Base-by-base conservation (phyloP, 78 protist genomes). In the Dictyostelium capitatum region DNA sequence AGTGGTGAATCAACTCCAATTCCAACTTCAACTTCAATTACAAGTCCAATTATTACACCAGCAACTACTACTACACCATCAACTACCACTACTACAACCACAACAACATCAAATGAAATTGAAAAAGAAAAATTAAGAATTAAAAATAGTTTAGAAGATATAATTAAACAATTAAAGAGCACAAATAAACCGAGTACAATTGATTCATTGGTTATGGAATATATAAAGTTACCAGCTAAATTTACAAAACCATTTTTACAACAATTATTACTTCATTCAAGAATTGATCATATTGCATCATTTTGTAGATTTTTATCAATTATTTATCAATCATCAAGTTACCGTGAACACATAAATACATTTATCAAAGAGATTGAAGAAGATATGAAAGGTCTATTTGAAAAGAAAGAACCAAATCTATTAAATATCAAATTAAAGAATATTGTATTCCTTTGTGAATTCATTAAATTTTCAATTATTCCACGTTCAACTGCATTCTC, bases 371-470 rank as follows among this genome's bases (percentile, higher is more conserved):
- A 75, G 41, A 64, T 87, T 43, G 93, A 87, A 51, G 93, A 87
- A 17, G 93, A 87, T 47, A n/a, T 77, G 43, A 87, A 80, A 51
- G 62, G 59, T 46, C n/a, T 87, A 17, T 57, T 87, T 59, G 84
- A 74, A 64, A 87, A 77, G 74, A 87, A 87, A 37, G 93, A 87
- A n/a, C 79, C 62, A 62, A 50, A 41, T 47, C 79, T 75, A n/a
- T 47, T 87, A 10, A 64, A 19, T n/a, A 48, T 77, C 6, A 74
- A 77, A 43, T n/a, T 87, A 19, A 87, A 78, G 59, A 64, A 95
- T 62, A 77, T 82, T 0, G n/a, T 59, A 48, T 87, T 54, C 59
- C 32, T 97, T 69, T 96, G 90, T 0, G 98, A 97, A 57, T 95
- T 97, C 32, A 81, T 94, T 6, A 97, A 96, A 43, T 97, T 97